Conservation (phyloP, 768 basidiomycete species). For the Serendipita sp. region DNA sequence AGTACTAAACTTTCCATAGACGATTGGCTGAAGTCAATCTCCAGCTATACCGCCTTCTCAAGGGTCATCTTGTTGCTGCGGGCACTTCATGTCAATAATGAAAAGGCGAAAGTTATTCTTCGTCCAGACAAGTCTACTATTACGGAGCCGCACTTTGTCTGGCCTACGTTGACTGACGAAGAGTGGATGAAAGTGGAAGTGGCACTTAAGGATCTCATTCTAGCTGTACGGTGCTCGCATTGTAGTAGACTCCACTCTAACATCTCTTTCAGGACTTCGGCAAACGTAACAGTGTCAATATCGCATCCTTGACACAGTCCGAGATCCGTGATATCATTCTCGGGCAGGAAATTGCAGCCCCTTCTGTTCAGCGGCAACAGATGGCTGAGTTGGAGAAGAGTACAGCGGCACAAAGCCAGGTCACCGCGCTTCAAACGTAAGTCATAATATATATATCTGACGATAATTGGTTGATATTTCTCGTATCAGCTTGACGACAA, state of each 20-base stretch:
- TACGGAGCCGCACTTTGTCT: constrained; percentile 95
- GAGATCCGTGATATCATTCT: constrained; percentile 98
- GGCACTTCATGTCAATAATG: constrained; percentile 96
- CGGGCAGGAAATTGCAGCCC: constrained; percentile 95
- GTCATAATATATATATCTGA: constrained; percentile 12
- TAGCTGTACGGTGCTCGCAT: constrained; percentile 37
- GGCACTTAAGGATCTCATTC: constrained; percentile 92
- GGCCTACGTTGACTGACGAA: constrained; percentile 84
- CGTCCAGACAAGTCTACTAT: constrained; percentile 95
- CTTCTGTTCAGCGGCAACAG: constrained; percentile 91
- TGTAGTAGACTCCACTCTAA: constrained; percentile 14
- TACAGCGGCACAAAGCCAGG: constrained; percentile 82
- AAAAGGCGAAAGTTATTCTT: constrained; percentile 96
- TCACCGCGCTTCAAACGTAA: constrained; percentile 87
- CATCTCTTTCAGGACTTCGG: constrained; percentile 62
- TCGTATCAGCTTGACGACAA: constrained; percentile 66
- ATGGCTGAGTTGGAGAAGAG: constrained; percentile 99
- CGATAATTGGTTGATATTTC: constrained; percentile 7
- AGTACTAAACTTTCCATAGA: constrained; percentile 31
- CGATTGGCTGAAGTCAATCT: constrained; percentile 98
- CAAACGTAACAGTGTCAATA: constrained; percentile 97
- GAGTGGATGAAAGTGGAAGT: constrained; percentile 99
- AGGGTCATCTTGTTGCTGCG: constrained; percentile 93
- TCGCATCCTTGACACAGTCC: constrained; percentile 88
- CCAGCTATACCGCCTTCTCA: constrained; percentile 97